These are phyloP conservation scores for Rhodotorula taiwanensis DNA, from an alignment of 768 basidiomycete species.

Conservation along the genomic window DNA sequence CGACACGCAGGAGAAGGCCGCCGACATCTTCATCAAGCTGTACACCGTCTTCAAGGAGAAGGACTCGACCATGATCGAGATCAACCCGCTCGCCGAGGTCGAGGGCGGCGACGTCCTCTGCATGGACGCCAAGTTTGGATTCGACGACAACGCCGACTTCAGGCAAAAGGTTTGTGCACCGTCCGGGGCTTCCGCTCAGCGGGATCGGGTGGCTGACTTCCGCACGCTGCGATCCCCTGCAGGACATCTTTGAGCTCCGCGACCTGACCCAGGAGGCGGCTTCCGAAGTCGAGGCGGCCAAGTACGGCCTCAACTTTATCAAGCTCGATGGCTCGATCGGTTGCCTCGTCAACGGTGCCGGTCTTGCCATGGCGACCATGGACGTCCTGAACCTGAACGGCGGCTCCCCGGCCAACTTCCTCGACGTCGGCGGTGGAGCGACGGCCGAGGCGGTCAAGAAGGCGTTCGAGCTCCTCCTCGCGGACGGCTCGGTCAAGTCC, in stretches of 20 bases:
- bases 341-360: constrained; percentile 96
- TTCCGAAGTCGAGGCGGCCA: constrained; percentile 95
- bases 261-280: constrained; percentile 93
- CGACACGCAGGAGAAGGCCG: constrained; percentile 69
- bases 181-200: too few relatives aligned
- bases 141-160: constrained; percentile 99
- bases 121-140: constrained; percentile 99
- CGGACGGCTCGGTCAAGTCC: constrained; percentile 87
- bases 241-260: constrained; percentile 77
- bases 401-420: constrained; percentile 95
- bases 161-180: constrained; percentile 54
- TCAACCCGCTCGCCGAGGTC: constrained; percentile 93
- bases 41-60: constrained; percentile 98
- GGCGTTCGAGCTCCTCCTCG: constrained; percentile 89
- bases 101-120: constrained; percentile 86
- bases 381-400: constrained; percentile 95
- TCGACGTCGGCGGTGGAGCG: constrained; percentile 95
- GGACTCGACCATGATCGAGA: constrained; percentile 98
- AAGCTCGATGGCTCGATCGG: constrained; percentile 96
- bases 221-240: neutral
- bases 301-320: constrained; percentile 94
- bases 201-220: neutral
- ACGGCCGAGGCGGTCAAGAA: constrained; percentile 99
- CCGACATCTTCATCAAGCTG: constrained; percentile 84
- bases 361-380: constrained; percentile 99